Percentiles rank a stretch among this genome's conserved stretches.
These are phyloP conservation scores for Naganishia randhawae DNA, from an alignment of 768 basidiomycete genomes.

Conservation along the genomic window DNA sequence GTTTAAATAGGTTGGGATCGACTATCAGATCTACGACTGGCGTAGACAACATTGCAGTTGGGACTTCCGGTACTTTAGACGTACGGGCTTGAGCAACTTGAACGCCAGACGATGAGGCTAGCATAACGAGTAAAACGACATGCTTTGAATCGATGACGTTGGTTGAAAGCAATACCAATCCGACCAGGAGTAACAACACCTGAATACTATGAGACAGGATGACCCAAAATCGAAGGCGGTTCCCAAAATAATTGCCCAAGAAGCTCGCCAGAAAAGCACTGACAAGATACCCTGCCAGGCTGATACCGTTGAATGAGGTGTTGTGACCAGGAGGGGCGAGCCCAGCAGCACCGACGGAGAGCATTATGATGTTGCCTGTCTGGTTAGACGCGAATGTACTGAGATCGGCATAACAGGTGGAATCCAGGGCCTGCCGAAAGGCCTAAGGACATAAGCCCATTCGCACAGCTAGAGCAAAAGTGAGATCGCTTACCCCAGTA, in stretches of 20 bases:
- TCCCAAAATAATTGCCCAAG: neutral
- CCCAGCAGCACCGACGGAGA: neutral
- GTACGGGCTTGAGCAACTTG: constrained; percentile 14
- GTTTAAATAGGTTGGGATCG: constrained; percentile 3
- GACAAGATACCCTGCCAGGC: constrained; percentile 4
- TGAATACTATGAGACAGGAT: neutral
- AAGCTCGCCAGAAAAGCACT: neutral
- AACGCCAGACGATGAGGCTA: neutral
- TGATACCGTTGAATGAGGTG: neutral
- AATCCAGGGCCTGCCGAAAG: neutral
- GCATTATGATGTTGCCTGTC: constrained; percentile 16
- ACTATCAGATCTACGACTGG: constrained; percentile 12
- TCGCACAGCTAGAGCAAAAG: no score
- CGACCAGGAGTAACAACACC: neutral
- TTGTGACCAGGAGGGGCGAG: constrained; percentile 6
- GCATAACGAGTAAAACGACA: neutral
- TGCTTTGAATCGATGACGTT: neutral
- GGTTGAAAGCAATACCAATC: neutral
- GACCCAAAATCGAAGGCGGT: neutral
- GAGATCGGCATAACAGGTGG: constrained; percentile 15
- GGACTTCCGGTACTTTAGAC: neutral
- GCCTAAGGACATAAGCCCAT: no score
- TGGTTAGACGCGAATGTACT: neutral
- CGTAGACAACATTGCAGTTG: constrained; percentile 9
- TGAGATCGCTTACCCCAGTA: neutral